Base-by-base conservation (phyloP, 805 yeast species). In the Millerozyma acaciae region DNA sequence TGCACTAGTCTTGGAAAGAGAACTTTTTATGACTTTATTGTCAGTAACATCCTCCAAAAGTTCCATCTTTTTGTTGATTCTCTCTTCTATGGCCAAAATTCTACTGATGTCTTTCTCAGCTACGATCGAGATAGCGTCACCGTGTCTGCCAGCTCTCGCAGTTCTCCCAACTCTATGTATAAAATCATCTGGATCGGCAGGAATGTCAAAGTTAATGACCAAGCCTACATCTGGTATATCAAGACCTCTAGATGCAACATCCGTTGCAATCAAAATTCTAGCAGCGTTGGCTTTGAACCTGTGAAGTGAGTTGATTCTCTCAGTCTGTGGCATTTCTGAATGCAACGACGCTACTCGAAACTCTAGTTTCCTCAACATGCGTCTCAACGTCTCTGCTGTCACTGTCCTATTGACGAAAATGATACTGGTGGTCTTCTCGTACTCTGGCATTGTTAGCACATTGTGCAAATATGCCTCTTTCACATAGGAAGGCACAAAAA, bases 161-260 rank as follows among this genome's bases (percentile, higher is more conserved):
- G 98, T 90, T 76, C 98, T 85, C 66, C 98, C 98, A 8, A 90
- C 95, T 58, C 98, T 72, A 62, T 93, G 98, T 34, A 93, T 88
- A 50, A 86, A 93, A 43, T 93, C 96, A 51, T 93, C 96, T 3
- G 97, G 85, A 52, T 93, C 97, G 0, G 93, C 88, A 4, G 98
- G 98, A 16, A 93, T 76, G 51, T 93, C 97, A 51, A 76, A 93
- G 55, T 93, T 93, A 16, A 93, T 63, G 16, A 93, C 97, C 46
- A 93, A 67, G 51, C 81, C 90, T 3, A 93, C 98, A 6, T 78
- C 71, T 8, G 97, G 98, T 36, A 93, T 93, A 71, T 93, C 98
- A 44, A 93, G 73, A 57, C 98, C 98, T 75, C 98, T 78, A 18
- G 96, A 81, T 2, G 96, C 98, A 15, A 93, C 97, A 57, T 93